These are phyloP conservation scores for Colletotrichum filicis DNA, from an alignment of 2,329 filamentous ascomycete genomes.

Conservation along the genomic window DNA sequence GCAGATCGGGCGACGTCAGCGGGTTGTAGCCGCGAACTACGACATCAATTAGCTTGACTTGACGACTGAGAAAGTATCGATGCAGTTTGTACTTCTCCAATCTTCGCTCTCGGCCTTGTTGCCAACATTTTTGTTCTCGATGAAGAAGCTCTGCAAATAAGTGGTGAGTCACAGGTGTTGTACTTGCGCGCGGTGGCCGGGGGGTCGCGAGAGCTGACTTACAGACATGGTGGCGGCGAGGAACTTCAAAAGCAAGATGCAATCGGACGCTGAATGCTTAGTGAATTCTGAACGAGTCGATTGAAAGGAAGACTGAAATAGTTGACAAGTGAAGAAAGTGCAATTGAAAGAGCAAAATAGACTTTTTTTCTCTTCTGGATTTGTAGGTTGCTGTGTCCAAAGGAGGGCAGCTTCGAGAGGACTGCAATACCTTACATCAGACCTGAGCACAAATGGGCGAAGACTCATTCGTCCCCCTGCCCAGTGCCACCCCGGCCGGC, in stretches of 20 bases:
- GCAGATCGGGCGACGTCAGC: conserved; percentile 90
- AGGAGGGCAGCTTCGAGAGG: conserved; percentile 23
- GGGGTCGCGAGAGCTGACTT: conserved; percentile 36
- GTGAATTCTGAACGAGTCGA: not conserved
- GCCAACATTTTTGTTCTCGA: conserved; percentile 82
- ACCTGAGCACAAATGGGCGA: conserved; percentile 22
- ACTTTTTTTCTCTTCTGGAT: conserved; percentile 8
- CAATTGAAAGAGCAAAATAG: not conserved
- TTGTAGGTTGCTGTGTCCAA: conserved; percentile 12
- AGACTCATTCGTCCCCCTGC: conserved; percentile 32
- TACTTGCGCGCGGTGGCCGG: not conserved
- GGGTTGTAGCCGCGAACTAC: conserved; percentile 90
- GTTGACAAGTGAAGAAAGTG: not conserved
- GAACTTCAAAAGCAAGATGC: not conserved
- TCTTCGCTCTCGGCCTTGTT: conserved; percentile 81
- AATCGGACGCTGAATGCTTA: not conserved
- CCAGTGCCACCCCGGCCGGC: conserved; percentile 14
- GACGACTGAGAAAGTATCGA: not conserved
- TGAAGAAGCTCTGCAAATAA: conserved; percentile 70
- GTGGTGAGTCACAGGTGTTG: conserved; percentile 39
- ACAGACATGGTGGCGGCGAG: conserved; percentile 46
- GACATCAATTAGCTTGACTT: conserved; percentile 39
- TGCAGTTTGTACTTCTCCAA: conserved; percentile 75
- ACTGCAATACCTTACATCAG: conserved; percentile 5
- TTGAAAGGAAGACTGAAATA: not conserved